These are phyloP conservation scores for Pseudophaeomoniella oleicola DNA, from an alignment of 2,329 filamentous ascomycete species.

Conservation along the genomic window DNA sequence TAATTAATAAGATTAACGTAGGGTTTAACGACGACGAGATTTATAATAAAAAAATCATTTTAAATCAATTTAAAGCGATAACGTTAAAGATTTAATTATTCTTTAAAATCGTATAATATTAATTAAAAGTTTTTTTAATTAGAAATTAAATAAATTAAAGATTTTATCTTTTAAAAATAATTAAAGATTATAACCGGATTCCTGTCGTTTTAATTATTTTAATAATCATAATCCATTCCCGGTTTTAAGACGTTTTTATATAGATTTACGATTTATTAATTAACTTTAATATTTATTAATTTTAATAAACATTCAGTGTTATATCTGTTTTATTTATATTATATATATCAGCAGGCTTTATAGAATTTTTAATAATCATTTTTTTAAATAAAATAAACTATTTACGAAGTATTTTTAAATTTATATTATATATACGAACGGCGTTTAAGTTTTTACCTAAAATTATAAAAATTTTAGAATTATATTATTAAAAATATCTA, in stretches of 20 bases:
- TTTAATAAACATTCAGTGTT: conserved; percentile 4
- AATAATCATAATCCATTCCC: conserved; percentile 9
- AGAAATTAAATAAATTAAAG: conserved; percentile 10
- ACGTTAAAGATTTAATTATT: conserved; percentile 12
- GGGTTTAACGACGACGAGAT: conserved; percentile 1
- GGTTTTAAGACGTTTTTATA: conserved; percentile 5
- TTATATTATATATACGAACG: neutral
- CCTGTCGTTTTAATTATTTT: conserved; percentile 8
- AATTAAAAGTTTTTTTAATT: conserved; percentile 4
- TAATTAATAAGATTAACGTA: conserved; percentile 7
- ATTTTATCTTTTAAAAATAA: conserved; percentile 12
- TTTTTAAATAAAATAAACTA: neutral
- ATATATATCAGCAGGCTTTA: conserved; percentile 9
- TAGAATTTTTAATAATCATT: conserved; percentile 3
- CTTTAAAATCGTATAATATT: conserved; percentile 8
- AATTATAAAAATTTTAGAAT: neutral
- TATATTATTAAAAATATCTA: neutral
- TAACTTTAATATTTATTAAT: conserved; percentile 5
- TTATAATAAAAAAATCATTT: conserved; percentile 8
- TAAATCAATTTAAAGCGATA: conserved; percentile 8
- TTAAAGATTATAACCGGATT: conserved; percentile 4
- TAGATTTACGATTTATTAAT: conserved; percentile 1
- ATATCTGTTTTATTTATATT: conserved; percentile 9
- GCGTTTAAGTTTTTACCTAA: neutral
- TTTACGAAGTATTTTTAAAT: neutral